Evolutionary conservation across 2,329 filamentous ascomycete species (phyloP), one percentile per base, ranked within the genome.

Genomic region (Pestalotiopsis sp.): DNA sequence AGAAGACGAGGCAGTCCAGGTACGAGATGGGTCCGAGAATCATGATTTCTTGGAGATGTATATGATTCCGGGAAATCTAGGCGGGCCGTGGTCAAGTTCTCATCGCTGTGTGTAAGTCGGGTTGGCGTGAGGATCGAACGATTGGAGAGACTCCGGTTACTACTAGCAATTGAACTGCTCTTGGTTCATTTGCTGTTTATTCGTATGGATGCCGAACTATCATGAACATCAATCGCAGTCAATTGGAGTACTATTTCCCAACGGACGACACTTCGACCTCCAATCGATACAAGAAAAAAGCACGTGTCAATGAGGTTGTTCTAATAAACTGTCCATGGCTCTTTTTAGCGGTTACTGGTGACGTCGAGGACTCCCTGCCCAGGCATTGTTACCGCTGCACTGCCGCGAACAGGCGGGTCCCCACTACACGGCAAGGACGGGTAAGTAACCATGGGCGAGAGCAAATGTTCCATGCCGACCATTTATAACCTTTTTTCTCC

Each of bases 1-100:
- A 85, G 76, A 95, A 96, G 68, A 90, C 88, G 38, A 91, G 68
- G 81, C 92, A 94, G 81, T 96, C 93, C 36, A 94, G 78, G 79
- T 92, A 91, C 6, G 91, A 93, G 59, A 96, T 88, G 68, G 91
- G 90, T 45, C 88, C 87, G 57, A 96, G 84, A 69, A 94, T 91
- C 92, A 95, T 94, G 71, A 69, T 81, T 65, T 2, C 9, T 36
- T 2, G 31, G 7, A 39, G 7, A 31, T 3, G 9, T 31, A 13
- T 6, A 25, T 5, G 17, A 25, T n/a, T 27, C 5, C 13, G 7
- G 14, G n/a, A 62, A 9, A 23, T 52, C 6, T 23, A 52, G 31
- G 7, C 9, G 31, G 17, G 17, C 45, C 1, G 45, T 17, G 17
- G 20, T 23, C 45, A 20, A 20, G 17, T 52, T 45, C 45, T 52